A percentile compares a stretch with the other conserved stretches of the same genome.
These are phyloP conservation scores for Backusella luteola DNA, from an alignment of 192 early-diverging fungal species.

Conservation along the genomic window DNA sequence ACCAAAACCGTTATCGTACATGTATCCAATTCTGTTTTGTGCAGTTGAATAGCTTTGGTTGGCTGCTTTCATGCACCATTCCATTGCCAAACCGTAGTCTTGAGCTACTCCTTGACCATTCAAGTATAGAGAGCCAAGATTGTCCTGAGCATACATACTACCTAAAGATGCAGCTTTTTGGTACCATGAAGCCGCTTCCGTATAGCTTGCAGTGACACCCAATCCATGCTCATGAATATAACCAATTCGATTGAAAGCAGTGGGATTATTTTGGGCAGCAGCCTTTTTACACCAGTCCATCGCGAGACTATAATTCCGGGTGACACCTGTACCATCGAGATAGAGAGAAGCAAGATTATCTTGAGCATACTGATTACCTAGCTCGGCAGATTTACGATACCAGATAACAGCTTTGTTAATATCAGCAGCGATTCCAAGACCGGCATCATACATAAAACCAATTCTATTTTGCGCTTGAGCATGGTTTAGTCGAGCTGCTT, in stretches of 20 bases:
- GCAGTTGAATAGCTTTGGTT: constrained; percentile 74
- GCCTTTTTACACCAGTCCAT: constrained; percentile 54
- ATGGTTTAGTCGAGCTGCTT: constrained; percentile 65
- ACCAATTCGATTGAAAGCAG: constrained; percentile 63
- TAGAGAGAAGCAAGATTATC: constrained; percentile 78
- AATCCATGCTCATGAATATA: constrained; percentile 86
- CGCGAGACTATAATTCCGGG: constrained; percentile 44
- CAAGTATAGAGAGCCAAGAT: background rate
- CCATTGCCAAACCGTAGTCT: constrained; percentile 54
- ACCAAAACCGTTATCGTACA: constrained; percentile 75
- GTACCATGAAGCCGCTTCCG: constrained; percentile 51
- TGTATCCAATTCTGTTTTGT: constrained; percentile 79
- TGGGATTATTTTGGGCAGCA: constrained; percentile 56
- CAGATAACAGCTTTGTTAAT: constrained; percentile 25
- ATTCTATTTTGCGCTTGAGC: constrained; percentile 47
- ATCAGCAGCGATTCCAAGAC: constrained; percentile 30
- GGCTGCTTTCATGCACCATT: constrained; percentile 65
- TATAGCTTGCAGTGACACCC: constrained; percentile 55
- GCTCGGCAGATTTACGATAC: constrained; percentile 40
- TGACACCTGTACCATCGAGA: constrained; percentile 56
- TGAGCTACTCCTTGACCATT: constrained; percentile 12
- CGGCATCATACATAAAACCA: constrained; percentile 47
- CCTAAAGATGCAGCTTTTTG: constrained; percentile 50
- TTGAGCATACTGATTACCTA: constrained; percentile 51
- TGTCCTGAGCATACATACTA: constrained; percentile 51